Evolutionary conservation across 805 yeast genomes (phyloP).

Genomic region (Ogataea nitratoaversa): DNA sequence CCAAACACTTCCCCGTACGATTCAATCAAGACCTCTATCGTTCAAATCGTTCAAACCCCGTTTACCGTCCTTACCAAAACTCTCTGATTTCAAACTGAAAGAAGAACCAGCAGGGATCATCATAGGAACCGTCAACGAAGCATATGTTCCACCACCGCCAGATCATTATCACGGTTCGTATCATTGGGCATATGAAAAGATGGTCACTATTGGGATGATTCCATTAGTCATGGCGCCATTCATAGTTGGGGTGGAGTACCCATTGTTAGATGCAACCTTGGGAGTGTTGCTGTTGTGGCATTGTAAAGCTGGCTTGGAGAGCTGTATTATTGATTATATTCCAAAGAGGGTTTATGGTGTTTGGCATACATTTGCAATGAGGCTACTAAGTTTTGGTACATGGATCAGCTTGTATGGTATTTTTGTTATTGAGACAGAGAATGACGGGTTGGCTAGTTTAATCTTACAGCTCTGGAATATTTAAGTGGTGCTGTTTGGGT

Average conservation of each 20-base stretch:
- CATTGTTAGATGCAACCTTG: slow-evolving; percentile 71
- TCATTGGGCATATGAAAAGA: slow-evolving; percentile 91
- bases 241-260: slow-evolving; percentile 62
- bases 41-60: slow-evolving; percentile 22
- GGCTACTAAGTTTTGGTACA: slow-evolving; percentile 68
- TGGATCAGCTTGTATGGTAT: slow-evolving; percentile 71
- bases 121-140: slow-evolving; percentile 91
- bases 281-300: slow-evolving; percentile 68
- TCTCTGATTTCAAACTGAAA: slow-evolving; percentile 42
- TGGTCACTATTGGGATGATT: slow-evolving; percentile 62
- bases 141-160: slow-evolving; percentile 62
- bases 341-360: slow-evolving; percentile 82
- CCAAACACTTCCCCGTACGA: neutral
- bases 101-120: slow-evolving; percentile 89
- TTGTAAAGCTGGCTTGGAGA: slow-evolving; percentile 79
- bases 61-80: slow-evolving; percentile 12
- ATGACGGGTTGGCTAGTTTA: slow-evolving; percentile 72
- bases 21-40: slow-evolving; percentile 11
- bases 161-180: slow-evolving; percentile 72
- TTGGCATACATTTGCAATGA: slow-evolving; percentile 66
- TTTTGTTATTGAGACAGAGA: slow-evolving; percentile 74
- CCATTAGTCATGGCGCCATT: slow-evolving; percentile 79
- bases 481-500: neutral
- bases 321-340: slow-evolving; percentile 90
- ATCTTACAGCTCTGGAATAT: slow-evolving; percentile 60